A percentile compares a stretch with the other conserved stretches of the same genome.
Conservation (phyloP, 2,329 filamentous ascomycete genomes). For the Penicillium griseofulvum region DNA sequence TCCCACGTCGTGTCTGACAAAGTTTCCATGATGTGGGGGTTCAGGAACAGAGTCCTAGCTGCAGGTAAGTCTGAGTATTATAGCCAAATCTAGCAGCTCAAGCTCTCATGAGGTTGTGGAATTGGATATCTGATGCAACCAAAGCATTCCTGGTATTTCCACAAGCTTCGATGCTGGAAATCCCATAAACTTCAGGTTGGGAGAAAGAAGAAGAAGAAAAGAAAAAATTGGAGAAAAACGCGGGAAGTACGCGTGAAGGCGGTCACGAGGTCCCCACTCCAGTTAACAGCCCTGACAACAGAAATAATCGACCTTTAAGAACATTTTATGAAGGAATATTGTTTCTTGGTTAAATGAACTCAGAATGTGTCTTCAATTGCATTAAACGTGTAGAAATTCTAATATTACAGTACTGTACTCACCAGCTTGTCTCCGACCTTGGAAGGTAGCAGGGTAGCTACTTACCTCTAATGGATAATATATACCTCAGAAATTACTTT, state of each 20-base stretch:
- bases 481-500: neutral
- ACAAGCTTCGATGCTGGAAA: neutral
- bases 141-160: slow-evolving; percentile 3
- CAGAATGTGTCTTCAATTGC: neutral
- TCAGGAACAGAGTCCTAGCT: slow-evolving; percentile 14
- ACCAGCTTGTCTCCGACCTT: neutral
- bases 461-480: neutral
- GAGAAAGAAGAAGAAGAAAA: neutral
- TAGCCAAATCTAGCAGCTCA: slow-evolving; percentile 12
- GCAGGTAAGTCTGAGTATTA: slow-evolving; percentile 20
- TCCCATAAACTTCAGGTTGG: neutral
- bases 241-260: slow-evolving; percentile 8
- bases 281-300: neutral
- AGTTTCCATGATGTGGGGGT: slow-evolving; percentile 61
- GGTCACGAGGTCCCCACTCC: slow-evolving; percentile 7
- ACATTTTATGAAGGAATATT: neutral
- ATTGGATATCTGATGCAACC: neutral
- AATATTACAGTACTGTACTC: neutral
- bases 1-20: slow-evolving; percentile 74
- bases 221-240: slow-evolving; percentile 8
- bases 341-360: neutral
- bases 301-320: neutral
- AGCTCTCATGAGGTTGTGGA: slow-evolving; percentile 25
- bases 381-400: neutral
- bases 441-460: no score